These are phyloP conservation scores for Fusarium abutilonis DNA, from an alignment of 2,329 filamentous ascomycete genomes.

Conservation along the genomic window DNA sequence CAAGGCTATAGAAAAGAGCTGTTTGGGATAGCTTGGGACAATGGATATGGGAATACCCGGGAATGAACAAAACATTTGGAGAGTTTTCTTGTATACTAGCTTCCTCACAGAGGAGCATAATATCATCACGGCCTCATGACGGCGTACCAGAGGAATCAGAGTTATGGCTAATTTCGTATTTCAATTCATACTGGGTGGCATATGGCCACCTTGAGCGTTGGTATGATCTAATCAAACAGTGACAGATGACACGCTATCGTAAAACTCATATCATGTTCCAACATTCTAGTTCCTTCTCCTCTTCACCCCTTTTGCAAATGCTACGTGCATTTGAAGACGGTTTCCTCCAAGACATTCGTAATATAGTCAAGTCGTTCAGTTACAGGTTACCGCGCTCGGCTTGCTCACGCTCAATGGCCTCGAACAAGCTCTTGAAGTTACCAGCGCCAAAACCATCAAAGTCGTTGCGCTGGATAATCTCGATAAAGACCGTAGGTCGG, in stretches of 20 bases:
- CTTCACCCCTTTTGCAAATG: constrained; percentile 10
- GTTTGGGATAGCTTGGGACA: not conserved
- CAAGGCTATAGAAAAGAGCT: not conserved
- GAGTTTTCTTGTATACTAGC: constrained; percentile 16
- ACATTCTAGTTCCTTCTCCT: constrained; percentile 14
- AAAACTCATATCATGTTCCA: constrained; percentile 20
- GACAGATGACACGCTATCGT: constrained; percentile 15
- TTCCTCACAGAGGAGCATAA: constrained; percentile 20
- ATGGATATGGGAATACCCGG: constrained; percentile 26
- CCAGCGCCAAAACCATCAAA: constrained; percentile 94
- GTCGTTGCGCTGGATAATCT: constrained; percentile 92
- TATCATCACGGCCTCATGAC: constrained; percentile 16
- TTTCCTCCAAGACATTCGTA: constrained; percentile 3
- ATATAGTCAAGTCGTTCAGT: constrained; percentile 19
- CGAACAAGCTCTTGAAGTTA: constrained; percentile 95
- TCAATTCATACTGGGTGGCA: constrained; percentile 7
- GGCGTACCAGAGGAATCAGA: constrained; percentile 16
- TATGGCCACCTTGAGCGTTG: constrained; percentile 3
- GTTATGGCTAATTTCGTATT: constrained; percentile 13
- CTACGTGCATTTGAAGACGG: not conserved
- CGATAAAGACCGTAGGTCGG: constrained; percentile 92
- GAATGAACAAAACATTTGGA: constrained; percentile 23
- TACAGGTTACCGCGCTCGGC: constrained; percentile 83
- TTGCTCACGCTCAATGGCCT: constrained; percentile 95
- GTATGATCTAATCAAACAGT: constrained; percentile 22